Percentiles rank a stretch among this genome's conserved stretches.
Conservation (phyloP, 2,329 filamentous ascomycete genomes). For the Ceratocystis papillata region DNA sequence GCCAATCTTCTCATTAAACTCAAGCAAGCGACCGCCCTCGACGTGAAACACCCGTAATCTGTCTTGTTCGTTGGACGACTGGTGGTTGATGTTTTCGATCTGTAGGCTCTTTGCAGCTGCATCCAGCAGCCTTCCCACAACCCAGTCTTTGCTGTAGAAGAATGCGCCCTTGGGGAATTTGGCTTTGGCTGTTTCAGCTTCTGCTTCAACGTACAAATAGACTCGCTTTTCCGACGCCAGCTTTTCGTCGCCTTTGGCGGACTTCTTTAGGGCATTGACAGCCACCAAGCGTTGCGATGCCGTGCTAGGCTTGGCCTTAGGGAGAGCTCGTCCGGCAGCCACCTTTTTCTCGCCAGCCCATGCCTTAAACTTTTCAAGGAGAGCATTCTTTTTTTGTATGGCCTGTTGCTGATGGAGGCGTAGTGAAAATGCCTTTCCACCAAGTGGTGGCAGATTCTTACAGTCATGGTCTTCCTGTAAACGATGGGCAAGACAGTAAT, state of each 20-base stretch:
- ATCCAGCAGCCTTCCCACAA: conserved; percentile 73
- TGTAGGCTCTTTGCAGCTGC: conserved; percentile 65
- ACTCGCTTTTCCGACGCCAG: conserved; percentile 72
- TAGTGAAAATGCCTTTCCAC: conserved; percentile 33
- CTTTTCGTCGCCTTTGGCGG: conserved; percentile 81
- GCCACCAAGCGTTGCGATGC: conserved; percentile 56
- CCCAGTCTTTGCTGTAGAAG: conserved; percentile 76
- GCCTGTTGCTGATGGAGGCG: conserved; percentile 51
- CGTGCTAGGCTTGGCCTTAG: conserved; percentile 52
- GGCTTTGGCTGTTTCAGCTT: conserved; percentile 69
- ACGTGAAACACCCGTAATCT: conserved; percentile 85
- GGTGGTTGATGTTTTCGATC: conserved; percentile 75
- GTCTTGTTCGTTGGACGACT: conserved; percentile 62
- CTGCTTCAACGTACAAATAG: conserved; percentile 83
- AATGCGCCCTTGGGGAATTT: conserved; percentile 75
- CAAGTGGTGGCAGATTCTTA: conserved; percentile 52
- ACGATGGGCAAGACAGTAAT: conserved; percentile 69
- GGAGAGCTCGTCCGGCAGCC: conserved; percentile 46
- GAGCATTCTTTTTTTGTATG: conserved; percentile 44
- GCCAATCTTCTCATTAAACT: conserved; percentile 80
- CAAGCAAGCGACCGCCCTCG: conserved; percentile 73
- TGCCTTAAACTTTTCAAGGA: conserved; percentile 65
- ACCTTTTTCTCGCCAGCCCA: conserved; percentile 71
- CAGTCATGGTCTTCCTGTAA: conserved; percentile 76
- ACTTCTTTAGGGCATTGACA: conserved; percentile 69